A percentile compares a stretch with the other conserved stretches of the same genome.
Conservation (phyloP, 345 rosid genomes). For the Gossypium bickii region DNA sequence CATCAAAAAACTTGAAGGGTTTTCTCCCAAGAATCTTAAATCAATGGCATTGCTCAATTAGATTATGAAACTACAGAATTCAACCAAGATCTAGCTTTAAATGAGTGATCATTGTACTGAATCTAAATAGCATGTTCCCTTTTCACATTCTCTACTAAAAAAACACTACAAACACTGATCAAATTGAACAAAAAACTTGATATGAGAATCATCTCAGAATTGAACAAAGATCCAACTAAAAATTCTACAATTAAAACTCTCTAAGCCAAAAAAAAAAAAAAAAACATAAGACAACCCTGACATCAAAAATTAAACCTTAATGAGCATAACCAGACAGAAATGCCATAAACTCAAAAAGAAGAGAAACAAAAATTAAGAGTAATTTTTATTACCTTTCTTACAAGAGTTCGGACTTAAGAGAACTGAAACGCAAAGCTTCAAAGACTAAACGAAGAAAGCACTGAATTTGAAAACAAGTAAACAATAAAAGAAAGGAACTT, state of each 20-base stretch:
- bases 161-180: not conserved
- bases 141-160: not conserved
- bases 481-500: not conserved
- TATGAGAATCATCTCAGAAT: not conserved
- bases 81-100: not conserved
- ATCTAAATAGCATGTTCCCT: not conserved
- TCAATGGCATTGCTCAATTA: not conserved
- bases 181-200: not conserved
- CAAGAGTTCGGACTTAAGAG: not conserved
- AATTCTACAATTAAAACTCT: constrained; percentile 10
- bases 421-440: not conserved
- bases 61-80: not conserved
- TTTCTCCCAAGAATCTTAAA: not conserved
- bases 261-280: too few species aligned
- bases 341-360: not conserved
- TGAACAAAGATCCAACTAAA: constrained; percentile 22
- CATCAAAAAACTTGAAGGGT: not conserved
- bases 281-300: not conserved
- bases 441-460: not conserved
- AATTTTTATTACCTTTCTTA: constrained; percentile 16
- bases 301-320: not conserved
- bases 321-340: constrained; percentile 8
- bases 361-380: not conserved
- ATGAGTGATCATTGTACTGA: not conserved
- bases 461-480: not conserved